Evolutionary conservation across 768 basidiomycete genomes (phyloP).

Genomic region (Mycena crocata): DNA sequence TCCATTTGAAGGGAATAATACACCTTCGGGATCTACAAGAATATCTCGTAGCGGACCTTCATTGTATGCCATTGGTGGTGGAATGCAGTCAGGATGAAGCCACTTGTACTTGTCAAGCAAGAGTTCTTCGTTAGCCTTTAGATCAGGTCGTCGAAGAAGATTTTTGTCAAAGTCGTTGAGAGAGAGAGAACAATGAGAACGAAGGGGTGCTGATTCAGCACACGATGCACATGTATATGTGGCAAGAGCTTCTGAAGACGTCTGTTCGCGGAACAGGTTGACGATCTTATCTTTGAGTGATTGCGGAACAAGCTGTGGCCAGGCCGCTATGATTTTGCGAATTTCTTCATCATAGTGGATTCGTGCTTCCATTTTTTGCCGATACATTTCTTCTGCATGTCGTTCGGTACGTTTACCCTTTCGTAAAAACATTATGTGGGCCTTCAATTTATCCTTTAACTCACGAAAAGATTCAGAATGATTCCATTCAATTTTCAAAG

Average conservation of each 20-base stretch:
- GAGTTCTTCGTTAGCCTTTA: background rate
- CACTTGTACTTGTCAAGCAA: constrained; percentile 2
- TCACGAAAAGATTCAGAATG: background rate
- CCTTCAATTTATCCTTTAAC: background rate
- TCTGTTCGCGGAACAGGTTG: constrained; percentile 5
- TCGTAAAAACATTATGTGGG: background rate
- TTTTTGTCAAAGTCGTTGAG: background rate
- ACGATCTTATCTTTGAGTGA: constrained; percentile 12
- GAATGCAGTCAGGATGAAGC: constrained; percentile 10
- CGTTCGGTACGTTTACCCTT: constrained; percentile 4
- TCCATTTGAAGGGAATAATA: background rate
- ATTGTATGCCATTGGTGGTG: constrained; percentile 17
- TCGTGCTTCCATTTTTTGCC: background rate
- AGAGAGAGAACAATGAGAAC: background rate
- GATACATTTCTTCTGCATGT: background rate
- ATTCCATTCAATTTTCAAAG: background rate
- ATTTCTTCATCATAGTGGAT: background rate
- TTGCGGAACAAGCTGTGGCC: constrained; percentile 17
- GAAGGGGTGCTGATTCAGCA: background rate
- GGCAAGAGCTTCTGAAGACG: constrained; percentile 1
- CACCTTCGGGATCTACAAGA: constrained; percentile 18
- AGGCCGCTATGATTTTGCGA: background rate
- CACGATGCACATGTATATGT: constrained; percentile 5
- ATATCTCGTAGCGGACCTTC: constrained; percentile 9
- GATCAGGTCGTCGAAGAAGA: constrained; percentile 2